Evolutionary conservation across 805 yeast genomes (phyloP), one percentile per base, ranked within the genome.

Genomic region (Starmerella stigmatis): DNA sequence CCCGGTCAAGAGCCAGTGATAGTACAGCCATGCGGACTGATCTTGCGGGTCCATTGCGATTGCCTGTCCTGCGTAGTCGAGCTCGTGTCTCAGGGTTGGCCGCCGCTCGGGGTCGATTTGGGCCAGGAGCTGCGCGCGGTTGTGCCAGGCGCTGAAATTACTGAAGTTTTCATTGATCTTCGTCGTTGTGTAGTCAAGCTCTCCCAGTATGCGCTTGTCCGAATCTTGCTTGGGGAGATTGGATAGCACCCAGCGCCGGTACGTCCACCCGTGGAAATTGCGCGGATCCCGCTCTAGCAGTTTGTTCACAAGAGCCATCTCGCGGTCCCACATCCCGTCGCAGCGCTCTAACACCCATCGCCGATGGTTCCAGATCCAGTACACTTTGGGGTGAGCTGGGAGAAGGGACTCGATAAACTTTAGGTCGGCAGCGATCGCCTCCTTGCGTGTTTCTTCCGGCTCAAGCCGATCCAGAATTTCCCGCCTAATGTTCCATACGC

Each of bases 311-410:
- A 86, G 70, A 1, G 63, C 68, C 56, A 92, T 63, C 60, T 92
- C 98, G 26, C 57, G 60, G n/a, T 67, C 60, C 92, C 94, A 86
- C 2, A 71, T 68, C 27, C 75, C 73, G 16, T 67, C 59, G 10
- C 15, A 6, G 9, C 40, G 38, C 13, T 74, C 70, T 31, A 89
- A 63, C 35, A 82, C 73, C 97, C 98, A 92, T 10, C 74, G 65
- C 29, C 98, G 69, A 60, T 92, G 96, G 55, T 79, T 82, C 96
- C 97, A 92, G 11, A 92, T 79, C 96, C 97, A 92, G 59, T 92
- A 92, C 32, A 88, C 85, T 60, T 92, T 92, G 1, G 98, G 97
- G 53, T 64, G 79, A 45, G 69, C 63, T 44, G 73, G 74, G 54
- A 92, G 63, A 52, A 77, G 74, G 0, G 60, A 62, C 65, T 79